A percentile compares a stretch with the other conserved stretches of the same genome.
phyloP scores from a whole-genome alignment of 208 protist genomes.

The Crithidia bombi region DNA sequence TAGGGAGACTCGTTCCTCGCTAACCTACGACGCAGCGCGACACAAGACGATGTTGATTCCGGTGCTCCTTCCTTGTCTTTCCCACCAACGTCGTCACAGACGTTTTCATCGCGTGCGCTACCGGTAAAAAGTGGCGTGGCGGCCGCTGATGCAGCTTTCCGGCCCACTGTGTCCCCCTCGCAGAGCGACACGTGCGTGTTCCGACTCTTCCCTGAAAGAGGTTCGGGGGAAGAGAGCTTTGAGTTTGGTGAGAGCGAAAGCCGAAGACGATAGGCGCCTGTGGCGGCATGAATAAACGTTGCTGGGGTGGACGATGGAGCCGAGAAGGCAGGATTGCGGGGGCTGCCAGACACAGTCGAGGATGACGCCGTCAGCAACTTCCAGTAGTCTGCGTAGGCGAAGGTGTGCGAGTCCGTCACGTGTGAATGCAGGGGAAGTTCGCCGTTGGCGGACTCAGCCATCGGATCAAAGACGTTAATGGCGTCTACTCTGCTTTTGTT shows the following conservation, averaged over 20 bases:
- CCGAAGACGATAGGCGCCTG: constrained; percentile 15
- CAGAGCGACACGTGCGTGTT: no score
- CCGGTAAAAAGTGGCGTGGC: no score
- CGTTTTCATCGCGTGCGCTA: not conserved
- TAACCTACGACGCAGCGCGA: no score
- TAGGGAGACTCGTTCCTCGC: no score
- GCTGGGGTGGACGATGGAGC: not conserved
- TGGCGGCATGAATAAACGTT: not conserved
- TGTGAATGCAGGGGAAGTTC: constrained; percentile 12
- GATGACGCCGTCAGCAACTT: not conserved
- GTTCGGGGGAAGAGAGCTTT: not conserved
- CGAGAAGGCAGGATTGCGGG: not conserved
- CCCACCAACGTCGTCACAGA: no score
- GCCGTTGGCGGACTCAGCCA: not conserved
- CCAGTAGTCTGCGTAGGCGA: constrained; percentile 25
- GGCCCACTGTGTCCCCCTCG: no score
- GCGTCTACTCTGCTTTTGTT: not conserved
- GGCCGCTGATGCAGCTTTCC: no score
- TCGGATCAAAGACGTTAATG: not conserved
- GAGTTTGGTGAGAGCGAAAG: constrained; percentile 19
- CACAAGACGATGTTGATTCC: no score
- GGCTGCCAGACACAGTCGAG: not conserved
- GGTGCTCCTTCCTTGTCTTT: no score
- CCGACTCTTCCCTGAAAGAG: not conserved
- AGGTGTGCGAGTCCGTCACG: not conserved